Base-by-base conservation (phyloP, 2,329 filamentous ascomycete genomes). In the Aspergillus phoenicis region DNA sequence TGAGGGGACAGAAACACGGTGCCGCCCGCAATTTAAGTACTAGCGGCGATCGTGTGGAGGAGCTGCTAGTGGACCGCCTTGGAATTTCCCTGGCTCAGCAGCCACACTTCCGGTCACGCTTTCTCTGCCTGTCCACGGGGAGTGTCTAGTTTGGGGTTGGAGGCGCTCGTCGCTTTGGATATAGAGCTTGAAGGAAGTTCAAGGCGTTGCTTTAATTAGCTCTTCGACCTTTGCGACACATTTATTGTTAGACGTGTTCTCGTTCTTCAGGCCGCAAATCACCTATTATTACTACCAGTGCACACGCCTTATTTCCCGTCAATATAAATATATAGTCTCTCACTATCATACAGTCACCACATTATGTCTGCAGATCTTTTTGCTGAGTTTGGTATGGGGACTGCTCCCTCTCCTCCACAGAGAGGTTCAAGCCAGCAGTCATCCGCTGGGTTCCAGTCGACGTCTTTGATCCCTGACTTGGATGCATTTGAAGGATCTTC, bases 351-450 rank as follows among this genome's bases (percentile, higher is more conserved):
- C n/a, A 20, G 20, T 20, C 20, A 30, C 22, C 13, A 48, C 45
- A 64, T 61, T 33, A 85, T 85, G 83, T 85, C 83, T 54, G 80
- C 81, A 59, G 83, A 85, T 66, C 75, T 85, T 22, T 77, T 83
- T 49, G 82, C 81, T 61, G 83, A 80, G 62, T 85, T 85, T 69
- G 80, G 75, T 33, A 59, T 66, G 57, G 60, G 65, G 30, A 58
- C 68, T 53, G 60, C 59, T 52, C 49, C 70, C 53, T 59, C 63
- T 41, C 68, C 63, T 30, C 55, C 64, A 43, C 60, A 66, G 52
- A 53, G 52, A 38, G 39, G 47, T 52, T 26, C 51, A 8, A 58
- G 47, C 49, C 62, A 63, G 36, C 61, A 62, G 39, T 38, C 20
- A 20, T 20, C 36, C 26, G 17, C 49, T n/a, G 59, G 56, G 26